A percentile compares a stretch with the other conserved stretches of the same genome.
Evolutionary conservation across 2,329 filamentous ascomycete genomes (phyloP).

Genomic region (Orbilia ellipsospora): DNA sequence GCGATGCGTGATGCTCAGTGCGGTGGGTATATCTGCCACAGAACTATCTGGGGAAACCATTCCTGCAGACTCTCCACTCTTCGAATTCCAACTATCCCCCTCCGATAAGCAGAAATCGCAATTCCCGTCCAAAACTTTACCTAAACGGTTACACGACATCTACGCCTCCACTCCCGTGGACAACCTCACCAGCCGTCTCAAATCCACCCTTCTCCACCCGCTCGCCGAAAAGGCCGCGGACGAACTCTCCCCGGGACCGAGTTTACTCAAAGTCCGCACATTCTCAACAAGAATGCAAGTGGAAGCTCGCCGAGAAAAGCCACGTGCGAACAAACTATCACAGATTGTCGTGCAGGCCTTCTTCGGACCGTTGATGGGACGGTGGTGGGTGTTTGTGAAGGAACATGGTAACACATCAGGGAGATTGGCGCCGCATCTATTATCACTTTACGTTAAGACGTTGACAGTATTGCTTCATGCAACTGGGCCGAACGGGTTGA

Average conservation of each 20-base stretch:
- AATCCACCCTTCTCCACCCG: conserved; percentile 79
- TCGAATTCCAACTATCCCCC: conserved; percentile 65
- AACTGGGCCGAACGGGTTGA: conserved; percentile 79
- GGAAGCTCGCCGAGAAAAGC: conserved; percentile 67
- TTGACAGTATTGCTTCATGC: conserved; percentile 84
- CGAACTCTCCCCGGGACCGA: conserved; percentile 75
- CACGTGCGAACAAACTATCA: conserved; percentile 66
- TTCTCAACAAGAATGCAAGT: conserved; percentile 82
- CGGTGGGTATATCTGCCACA: conserved; percentile 81
- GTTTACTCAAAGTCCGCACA: conserved; percentile 86
- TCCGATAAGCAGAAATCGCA: conserved; percentile 64
- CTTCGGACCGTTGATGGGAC: conserved; percentile 85
- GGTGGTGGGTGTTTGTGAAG: conserved; percentile 75
- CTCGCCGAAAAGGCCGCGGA: conserved; percentile 85
- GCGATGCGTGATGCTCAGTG: conserved; percentile 81
- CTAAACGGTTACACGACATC: conserved; percentile 75
- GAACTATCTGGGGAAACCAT: conserved; percentile 83
- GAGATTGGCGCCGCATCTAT: conserved; percentile 72
- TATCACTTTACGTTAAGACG: conserved; percentile 85
- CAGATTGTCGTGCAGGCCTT: conserved; percentile 79
- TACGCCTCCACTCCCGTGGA: conserved; percentile 75
- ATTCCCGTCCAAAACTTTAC: conserved; percentile 85
- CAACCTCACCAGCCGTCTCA: conserved; percentile 74
- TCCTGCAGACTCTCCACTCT: conserved; percentile 65
- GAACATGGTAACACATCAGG: conserved; percentile 69